Conservation (phyloP, 768 basidiomycete genomes). For the Lactarius quietus region DNA sequence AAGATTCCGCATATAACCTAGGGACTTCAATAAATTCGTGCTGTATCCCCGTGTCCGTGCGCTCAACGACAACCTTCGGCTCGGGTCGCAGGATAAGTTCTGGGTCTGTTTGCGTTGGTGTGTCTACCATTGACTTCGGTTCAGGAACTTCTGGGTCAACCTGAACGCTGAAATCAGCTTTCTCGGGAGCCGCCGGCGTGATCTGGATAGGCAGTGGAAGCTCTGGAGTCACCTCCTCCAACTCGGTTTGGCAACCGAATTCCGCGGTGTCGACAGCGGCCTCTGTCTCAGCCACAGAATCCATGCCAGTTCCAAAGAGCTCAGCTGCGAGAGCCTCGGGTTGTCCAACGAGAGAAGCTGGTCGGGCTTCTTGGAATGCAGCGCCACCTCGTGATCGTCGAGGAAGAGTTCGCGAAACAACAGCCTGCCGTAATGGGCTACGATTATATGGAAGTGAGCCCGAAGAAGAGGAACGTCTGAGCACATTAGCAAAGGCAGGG, state of each 20-base stretch:
- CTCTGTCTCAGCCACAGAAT: constrained; percentile 40
- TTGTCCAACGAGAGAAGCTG: constrained; percentile 64
- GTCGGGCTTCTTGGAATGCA: constrained; percentile 66
- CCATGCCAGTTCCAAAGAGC: constrained; percentile 46
- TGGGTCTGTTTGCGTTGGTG: constrained; percentile 34
- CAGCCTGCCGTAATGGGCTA: constrained; percentile 61
- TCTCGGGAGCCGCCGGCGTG: constrained; percentile 31
- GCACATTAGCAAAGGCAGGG: constrained; percentile 75
- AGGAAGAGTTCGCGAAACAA: constrained; percentile 47
- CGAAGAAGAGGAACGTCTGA: constrained; percentile 50
- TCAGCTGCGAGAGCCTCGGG: constrained; percentile 72
- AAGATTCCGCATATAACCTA: constrained; percentile 23
- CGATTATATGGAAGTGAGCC: constrained; percentile 43
- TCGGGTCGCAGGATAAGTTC: constrained; percentile 20
- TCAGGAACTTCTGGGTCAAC: constrained; percentile 29
- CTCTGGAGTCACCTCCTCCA: constrained; percentile 34
- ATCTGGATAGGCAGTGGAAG: constrained; percentile 32
- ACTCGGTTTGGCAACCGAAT: constrained; percentile 64
- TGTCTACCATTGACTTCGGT: constrained; percentile 27
- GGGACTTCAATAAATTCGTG: constrained; percentile 37
- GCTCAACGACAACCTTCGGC: constrained; percentile 27
- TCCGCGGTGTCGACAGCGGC: constrained; percentile 48
- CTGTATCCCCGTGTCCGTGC: constrained; percentile 50
- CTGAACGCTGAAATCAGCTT: constrained; percentile 35
- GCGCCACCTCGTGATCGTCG: constrained; percentile 62